These are phyloP conservation scores for Casuarina glauca DNA, from an alignment of 306 rosid species.

Conservation along the genomic window DNA sequence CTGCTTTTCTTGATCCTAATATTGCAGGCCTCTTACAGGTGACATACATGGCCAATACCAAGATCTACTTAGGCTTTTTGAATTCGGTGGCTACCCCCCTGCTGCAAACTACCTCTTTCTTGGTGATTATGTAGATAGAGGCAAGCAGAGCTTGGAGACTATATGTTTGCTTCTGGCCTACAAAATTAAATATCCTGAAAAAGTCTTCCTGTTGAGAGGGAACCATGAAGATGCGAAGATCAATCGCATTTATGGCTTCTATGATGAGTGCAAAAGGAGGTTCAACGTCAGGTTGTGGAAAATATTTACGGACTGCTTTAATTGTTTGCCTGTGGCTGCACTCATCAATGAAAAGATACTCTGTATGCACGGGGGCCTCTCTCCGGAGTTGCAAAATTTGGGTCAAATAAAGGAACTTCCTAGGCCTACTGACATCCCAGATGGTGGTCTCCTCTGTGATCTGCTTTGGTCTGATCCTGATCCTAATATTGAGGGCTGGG, in stretches of 20 bases:
- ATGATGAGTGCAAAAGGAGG: slow-evolving; percentile 86
- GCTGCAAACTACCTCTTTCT: slow-evolving; percentile 74
- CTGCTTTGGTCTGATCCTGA: slow-evolving; percentile 91
- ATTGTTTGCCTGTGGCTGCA: slow-evolving; percentile 84
- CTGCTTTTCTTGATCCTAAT: slow-evolving; percentile 28
- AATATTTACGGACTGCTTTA: slow-evolving; percentile 80
- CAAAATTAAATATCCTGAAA: slow-evolving; percentile 75
- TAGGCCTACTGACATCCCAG: slow-evolving; percentile 80
- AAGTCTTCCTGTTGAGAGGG: slow-evolving; percentile 66
- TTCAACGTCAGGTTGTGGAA: slow-evolving; percentile 88
- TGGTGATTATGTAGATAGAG: slow-evolving; percentile 87
- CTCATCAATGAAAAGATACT: slow-evolving; percentile 70
- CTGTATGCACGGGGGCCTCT: slow-evolving; percentile 86
- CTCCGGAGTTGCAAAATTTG: slow-evolving; percentile 68
- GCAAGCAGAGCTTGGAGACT: slow-evolving; percentile 90
- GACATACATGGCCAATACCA: slow-evolving; percentile 88
- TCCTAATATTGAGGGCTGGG: slow-evolving; percentile 61
- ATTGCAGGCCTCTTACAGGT: slow-evolving; percentile 50
- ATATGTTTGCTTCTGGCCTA: slow-evolving; percentile 82
- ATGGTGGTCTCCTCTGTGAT: slow-evolving; percentile 75
- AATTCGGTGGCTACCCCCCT: slow-evolving; percentile 75
- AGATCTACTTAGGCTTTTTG: slow-evolving; percentile 74
- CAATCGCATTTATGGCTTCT: slow-evolving; percentile 81
- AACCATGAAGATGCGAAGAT: slow-evolving; percentile 94
- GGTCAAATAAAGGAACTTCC: slow-evolving; percentile 61